A percentile compares a stretch with the other conserved stretches of the same genome.
Conservation (phyloP, 306 rosid genomes). For the Fagus sylvatica region DNA sequence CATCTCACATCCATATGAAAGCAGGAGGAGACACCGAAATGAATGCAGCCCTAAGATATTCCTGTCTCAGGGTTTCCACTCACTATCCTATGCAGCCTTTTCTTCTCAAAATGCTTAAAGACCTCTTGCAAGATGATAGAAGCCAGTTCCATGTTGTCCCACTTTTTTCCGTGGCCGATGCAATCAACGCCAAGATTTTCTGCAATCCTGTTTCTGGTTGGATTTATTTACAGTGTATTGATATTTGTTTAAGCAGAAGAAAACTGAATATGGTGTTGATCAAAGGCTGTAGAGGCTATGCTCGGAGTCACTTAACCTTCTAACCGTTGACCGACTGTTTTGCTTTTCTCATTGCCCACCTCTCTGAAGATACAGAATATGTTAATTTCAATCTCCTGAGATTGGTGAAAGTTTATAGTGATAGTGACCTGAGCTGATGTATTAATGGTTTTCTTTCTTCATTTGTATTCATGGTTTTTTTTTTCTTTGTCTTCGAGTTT, state of each 20-base stretch:
- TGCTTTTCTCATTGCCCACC: constrained; percentile 18
- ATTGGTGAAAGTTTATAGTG: constrained; percentile 36
- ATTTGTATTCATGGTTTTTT: constrained; percentile 21
- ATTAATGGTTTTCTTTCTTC: constrained; percentile 20
- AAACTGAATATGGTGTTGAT: constrained; percentile 18
- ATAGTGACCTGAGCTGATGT: constrained; percentile 45
- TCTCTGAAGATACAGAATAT: constrained; percentile 29
- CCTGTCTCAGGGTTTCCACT: constrained; percentile 34
- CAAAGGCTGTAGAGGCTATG: constrained; percentile 33
- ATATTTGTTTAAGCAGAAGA: constrained; percentile 28
- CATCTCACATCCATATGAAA: constrained; percentile 29
- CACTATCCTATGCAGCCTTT: constrained; percentile 6
- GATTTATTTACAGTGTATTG: constrained; percentile 23
- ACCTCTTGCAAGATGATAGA: constrained; percentile 25
- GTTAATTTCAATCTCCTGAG: constrained; percentile 30
- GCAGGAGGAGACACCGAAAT: constrained; percentile 29
- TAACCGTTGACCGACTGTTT: constrained; percentile 37
- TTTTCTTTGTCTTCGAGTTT: neutral
- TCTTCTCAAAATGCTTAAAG: constrained; percentile 33
- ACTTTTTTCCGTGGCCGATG: constrained; percentile 24
- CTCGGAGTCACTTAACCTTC: constrained; percentile 25
- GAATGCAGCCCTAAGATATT: constrained; percentile 20
- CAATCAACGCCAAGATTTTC: constrained; percentile 24
- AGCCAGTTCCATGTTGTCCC: constrained; percentile 23
- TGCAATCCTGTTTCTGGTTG: constrained; percentile 35